A percentile compares a stretch with the other conserved stretches of the same genome.
These are phyloP conservation scores for Piper betle DNA, from an alignment of 164 flowering plant species.

Conservation along the genomic window DNA sequence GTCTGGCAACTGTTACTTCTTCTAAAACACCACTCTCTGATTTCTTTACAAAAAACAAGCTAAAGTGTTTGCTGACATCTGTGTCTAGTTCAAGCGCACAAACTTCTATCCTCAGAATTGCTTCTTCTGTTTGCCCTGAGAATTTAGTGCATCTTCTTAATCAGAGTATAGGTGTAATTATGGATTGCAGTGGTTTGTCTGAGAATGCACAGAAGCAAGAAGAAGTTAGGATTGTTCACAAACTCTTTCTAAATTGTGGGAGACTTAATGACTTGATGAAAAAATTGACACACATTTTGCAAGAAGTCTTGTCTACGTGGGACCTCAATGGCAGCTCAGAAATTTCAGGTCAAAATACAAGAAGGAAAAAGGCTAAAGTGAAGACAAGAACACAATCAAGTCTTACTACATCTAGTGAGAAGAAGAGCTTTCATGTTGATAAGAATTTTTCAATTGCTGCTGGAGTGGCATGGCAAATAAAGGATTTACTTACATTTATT, in stretches of 20 bases:
- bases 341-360: constrained; percentile 24
- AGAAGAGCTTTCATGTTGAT: constrained; percentile 20
- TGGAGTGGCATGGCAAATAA: constrained; percentile 84
- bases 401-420: constrained; percentile 19
- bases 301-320: constrained; percentile 39
- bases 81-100: constrained; percentile 40
- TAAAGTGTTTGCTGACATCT: constrained; percentile 44
- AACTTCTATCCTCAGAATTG: constrained; percentile 50
- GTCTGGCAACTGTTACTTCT: constrained; percentile 31
- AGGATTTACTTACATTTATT: constrained; percentile 45
- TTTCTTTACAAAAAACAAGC: constrained; percentile 41
- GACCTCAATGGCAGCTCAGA: constrained; percentile 34
- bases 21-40: constrained; percentile 32
- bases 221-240: constrained; percentile 69
- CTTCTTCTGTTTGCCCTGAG: constrained; percentile 35
- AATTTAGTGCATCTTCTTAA: constrained; percentile 35
- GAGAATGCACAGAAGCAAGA: constrained; percentile 49
- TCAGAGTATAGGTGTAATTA: constrained; percentile 37
- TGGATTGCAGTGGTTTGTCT: constrained; percentile 37
- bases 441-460: constrained; percentile 43
- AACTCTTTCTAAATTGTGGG: constrained; percentile 45
- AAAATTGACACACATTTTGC: constrained; percentile 31
- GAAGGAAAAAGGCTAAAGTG: constrained; percentile 31
- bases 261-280: constrained; percentile 54
- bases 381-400: constrained; percentile 24